Conservation (phyloP, 176 grass and related monocot species). For the Lolium perenne region DNA sequence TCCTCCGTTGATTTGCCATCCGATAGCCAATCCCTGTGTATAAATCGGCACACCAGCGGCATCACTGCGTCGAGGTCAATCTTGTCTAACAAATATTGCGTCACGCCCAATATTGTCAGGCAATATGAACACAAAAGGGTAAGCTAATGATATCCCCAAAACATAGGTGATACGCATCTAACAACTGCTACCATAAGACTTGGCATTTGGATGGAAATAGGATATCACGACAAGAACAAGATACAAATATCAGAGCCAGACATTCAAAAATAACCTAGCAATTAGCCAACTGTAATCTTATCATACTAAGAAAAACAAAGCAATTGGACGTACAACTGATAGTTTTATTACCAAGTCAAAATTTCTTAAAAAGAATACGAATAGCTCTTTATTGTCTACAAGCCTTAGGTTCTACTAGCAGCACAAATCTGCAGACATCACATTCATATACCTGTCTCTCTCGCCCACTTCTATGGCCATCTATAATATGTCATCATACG, state of each 20-base stretch:
- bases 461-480: constrained; percentile 54
- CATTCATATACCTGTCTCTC: constrained; percentile 60
- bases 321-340: constrained; percentile 20
- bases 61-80: too few species aligned
- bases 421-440: constrained; percentile 46
- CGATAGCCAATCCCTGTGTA: too few species aligned
- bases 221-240: background rate
- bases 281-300: background rate
- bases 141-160: background rate
- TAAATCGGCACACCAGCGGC: too few species aligned
- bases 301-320: background rate
- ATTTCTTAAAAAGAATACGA: constrained; percentile 52
- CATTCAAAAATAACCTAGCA: background rate
- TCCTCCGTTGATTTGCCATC: too few species aligned
- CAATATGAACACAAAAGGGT: background rate
- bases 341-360: constrained; percentile 65
- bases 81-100: too few species aligned
- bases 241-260: background rate
- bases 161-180: background rate
- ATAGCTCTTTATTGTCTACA: constrained; percentile 56
- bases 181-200: background rate
- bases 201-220: background rate
- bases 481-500: constrained; percentile 58
- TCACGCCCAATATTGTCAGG: background rate
- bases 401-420: constrained; percentile 54